Conservation (phyloP, 1,139 yeast genomes). For the Cylindricascospora bacillispora region DNA sequence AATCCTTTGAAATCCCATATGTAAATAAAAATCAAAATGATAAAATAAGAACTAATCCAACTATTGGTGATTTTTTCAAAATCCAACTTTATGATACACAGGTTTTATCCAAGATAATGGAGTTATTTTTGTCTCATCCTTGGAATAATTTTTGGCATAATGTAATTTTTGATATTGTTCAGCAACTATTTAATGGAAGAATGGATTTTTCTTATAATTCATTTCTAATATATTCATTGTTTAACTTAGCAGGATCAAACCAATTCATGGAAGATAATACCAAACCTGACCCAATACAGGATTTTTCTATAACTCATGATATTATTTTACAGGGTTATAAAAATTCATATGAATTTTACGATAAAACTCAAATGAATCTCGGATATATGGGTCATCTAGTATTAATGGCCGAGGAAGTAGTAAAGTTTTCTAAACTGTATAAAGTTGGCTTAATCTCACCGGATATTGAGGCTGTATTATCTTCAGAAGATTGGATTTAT, state of each 20-base stretch:
- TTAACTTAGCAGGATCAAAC: constrained; percentile 17
- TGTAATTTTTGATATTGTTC: constrained; percentile 94
- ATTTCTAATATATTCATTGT: constrained; percentile 40
- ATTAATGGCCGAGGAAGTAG: constrained; percentile 91
- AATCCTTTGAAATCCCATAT: constrained; percentile 36
- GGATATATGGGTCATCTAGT: constrained; percentile 98
- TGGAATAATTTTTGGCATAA: constrained; percentile 97
- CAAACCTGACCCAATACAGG: constrained; percentile 14
- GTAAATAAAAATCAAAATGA: constrained; percentile 46
- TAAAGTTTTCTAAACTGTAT: constrained; percentile 53
- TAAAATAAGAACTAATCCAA: constrained; percentile 55
- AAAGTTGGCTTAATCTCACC: constrained; percentile 28
- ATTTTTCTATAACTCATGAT: constrained; percentile 63
- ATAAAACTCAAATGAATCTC: constrained; percentile 56
- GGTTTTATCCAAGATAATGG: constrained; percentile 61
- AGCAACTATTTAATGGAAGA: constrained; percentile 89
- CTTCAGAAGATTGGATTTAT: constrained; percentile 59
- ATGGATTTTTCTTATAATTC: constrained; percentile 89
- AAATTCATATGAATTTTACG: constrained; percentile 55
- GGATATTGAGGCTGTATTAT: constrained; percentile 24
- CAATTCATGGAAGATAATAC: constrained; percentile 10
- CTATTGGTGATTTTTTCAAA: constrained; percentile 82
- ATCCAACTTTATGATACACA: constrained; percentile 75
- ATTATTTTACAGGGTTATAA: constrained; percentile 75
- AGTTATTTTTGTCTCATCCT: constrained; percentile 84